Conservation (phyloP, 2,329 filamentous ascomycete species). For the Macrophomina phaseolina region DNA sequence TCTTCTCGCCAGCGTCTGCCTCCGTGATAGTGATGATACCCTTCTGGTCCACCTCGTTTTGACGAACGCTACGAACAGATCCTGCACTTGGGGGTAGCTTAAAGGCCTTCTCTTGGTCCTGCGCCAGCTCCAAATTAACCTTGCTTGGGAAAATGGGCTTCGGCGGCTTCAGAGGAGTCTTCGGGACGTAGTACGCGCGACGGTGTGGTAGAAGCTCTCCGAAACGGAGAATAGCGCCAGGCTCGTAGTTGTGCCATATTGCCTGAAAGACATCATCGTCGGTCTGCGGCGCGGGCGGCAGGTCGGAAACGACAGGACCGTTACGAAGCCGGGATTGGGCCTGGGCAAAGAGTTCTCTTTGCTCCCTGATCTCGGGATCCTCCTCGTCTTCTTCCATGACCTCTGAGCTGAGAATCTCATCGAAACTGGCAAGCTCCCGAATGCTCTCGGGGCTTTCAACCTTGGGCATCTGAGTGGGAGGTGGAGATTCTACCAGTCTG, state of each 20-base stretch:
- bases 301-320: constrained; percentile 44
- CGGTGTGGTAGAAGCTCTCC: constrained; percentile 83
- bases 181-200: constrained; percentile 76
- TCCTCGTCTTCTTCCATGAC: constrained; percentile 39
- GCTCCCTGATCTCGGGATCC: constrained; percentile 41
- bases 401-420: background rate
- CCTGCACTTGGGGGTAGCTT: constrained; percentile 69
- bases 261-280: constrained; percentile 77
- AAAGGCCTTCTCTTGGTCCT: constrained; percentile 86
- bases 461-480: constrained; percentile 9
- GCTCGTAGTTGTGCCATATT: constrained; percentile 81
- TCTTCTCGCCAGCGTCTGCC: constrained; percentile 53
- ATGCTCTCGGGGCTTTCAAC: constrained; percentile 23
- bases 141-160: constrained; percentile 87
- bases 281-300: constrained; percentile 73
- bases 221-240: constrained; percentile 76
- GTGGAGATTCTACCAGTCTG: background rate
- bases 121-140: constrained; percentile 81
- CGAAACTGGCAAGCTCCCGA: constrained; percentile 12
- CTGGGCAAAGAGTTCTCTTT: constrained; percentile 41
- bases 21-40: constrained; percentile 56
- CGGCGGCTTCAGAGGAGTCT: constrained; percentile 77
- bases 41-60: constrained; percentile 59
- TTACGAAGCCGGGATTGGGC: constrained; percentile 49
- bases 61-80: constrained; percentile 52